Percentiles rank a stretch among this genome's conserved stretches.
These are phyloP conservation scores for Eudorina sp. DNA, from an alignment of 139 green algal species.

Conservation along the genomic window DNA sequence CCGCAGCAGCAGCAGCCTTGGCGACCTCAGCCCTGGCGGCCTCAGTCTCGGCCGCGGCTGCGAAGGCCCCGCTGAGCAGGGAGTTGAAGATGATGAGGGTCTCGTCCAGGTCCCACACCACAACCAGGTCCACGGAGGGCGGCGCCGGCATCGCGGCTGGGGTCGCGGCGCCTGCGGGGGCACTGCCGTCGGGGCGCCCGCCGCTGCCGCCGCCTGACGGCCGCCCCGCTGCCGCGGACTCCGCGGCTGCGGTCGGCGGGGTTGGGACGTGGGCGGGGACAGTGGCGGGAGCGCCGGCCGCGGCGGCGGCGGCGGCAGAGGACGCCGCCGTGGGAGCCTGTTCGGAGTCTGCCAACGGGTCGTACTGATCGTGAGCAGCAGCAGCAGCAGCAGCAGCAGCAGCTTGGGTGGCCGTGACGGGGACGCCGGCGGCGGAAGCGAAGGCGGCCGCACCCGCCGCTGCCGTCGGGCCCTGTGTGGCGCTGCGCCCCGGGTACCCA, in stretches of 20 bases:
- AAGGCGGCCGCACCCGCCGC: background rate
- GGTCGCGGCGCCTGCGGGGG: background rate
- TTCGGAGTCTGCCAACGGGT: background rate
- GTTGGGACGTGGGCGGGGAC: background rate
- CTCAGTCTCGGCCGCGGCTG: background rate
- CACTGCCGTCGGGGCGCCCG: background rate
- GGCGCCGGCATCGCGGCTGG: background rate
- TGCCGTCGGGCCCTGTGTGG: too few species aligned
- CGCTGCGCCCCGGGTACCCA: slow-evolving; percentile 12
- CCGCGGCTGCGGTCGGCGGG: background rate
- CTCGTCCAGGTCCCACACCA: slow-evolving; percentile 50
- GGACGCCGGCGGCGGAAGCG: background rate
- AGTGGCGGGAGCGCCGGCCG: background rate
- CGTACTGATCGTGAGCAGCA: background rate
- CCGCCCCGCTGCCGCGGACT: background rate
- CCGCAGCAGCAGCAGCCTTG: background rate
- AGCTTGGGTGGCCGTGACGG: background rate
- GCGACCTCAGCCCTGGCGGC: background rate
- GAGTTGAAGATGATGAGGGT: slow-evolving; percentile 49
- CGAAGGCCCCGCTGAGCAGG: slow-evolving; percentile 28
- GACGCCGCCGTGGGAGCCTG: too few species aligned
- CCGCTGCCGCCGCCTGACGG: too few species aligned
- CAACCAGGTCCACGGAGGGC: background rate
- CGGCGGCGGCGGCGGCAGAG: background rate
- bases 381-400: background rate